A percentile compares a stretch with the other conserved stretches of the same genome.
These are phyloP conservation scores for Chalara sp. DNA, from an alignment of 2,329 filamentous ascomycete genomes.

Conservation along the genomic window DNA sequence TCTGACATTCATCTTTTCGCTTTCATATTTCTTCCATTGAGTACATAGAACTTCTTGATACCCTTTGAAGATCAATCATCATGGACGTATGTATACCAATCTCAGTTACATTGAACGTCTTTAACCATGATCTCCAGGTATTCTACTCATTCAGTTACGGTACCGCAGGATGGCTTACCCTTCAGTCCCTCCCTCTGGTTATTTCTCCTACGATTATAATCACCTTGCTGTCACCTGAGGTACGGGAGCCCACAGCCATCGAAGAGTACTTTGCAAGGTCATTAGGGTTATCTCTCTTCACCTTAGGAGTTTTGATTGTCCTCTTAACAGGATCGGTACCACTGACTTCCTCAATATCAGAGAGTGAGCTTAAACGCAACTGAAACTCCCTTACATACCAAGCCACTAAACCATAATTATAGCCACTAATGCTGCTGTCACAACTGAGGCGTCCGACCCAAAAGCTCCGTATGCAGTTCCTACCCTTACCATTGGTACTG, in stretches of 20 bases:
- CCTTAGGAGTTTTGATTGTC: conserved; percentile 48
- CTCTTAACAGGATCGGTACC: conserved; percentile 60
- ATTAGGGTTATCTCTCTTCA: conserved; percentile 51
- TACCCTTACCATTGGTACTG: conserved; percentile 48
- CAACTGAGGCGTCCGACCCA: conserved; percentile 37
- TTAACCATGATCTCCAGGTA: conserved; percentile 23
- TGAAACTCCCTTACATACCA: too few species aligned
- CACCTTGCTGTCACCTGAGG: conserved; percentile 49
- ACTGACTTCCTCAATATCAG: conserved; percentile 36
- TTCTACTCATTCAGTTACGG: conserved; percentile 44
- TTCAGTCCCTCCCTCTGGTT: conserved; percentile 45
- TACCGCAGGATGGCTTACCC: conserved; percentile 40
- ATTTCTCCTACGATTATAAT: conserved; percentile 54
- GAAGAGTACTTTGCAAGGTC: conserved; percentile 58
- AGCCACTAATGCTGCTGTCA: conserved; percentile 28
- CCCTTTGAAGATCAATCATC: too few species aligned
- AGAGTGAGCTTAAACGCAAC: conserved; percentile 11
- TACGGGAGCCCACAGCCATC: conserved; percentile 49
- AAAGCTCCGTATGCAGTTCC: conserved; percentile 52
- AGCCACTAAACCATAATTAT: background rate
- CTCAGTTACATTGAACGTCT: too few species aligned
- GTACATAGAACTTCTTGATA: too few species aligned
- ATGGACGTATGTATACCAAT: too few species aligned
- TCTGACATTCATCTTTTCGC: too few species aligned
- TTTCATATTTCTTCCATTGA: too few species aligned